Evolutionary conservation across 2,329 filamentous ascomycete species (phyloP).

Genomic region (Colletotrichum echinochloae): DNA sequence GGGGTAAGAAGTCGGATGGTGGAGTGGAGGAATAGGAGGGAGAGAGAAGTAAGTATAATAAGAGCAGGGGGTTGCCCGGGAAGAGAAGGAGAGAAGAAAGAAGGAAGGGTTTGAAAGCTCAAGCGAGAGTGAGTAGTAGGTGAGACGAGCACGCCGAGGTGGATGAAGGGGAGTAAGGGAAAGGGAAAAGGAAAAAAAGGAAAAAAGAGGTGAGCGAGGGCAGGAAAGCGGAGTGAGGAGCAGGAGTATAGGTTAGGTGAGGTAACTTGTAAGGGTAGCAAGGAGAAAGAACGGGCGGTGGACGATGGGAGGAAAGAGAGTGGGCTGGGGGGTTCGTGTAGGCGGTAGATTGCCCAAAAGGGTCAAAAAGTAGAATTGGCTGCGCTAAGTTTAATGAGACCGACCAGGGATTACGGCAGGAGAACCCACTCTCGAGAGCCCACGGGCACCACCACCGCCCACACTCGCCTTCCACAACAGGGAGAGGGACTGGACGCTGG

Average conservation of each 20-base stretch:
- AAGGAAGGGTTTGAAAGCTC: constrained; percentile 48
- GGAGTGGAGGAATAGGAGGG: constrained; percentile 42
- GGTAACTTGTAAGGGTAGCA: constrained; percentile 31
- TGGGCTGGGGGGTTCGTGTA: constrained; percentile 45
- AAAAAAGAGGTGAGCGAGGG: constrained; percentile 41
- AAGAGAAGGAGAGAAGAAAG: constrained; percentile 46
- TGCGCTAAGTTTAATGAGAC: constrained; percentile 58
- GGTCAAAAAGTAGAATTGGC: constrained; percentile 50
- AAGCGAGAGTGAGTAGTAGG: constrained; percentile 44
- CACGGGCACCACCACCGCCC: constrained; percentile 16
- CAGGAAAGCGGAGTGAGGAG: constrained; percentile 30
- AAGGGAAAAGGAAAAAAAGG: constrained; percentile 26
- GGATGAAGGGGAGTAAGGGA: constrained; percentile 9
- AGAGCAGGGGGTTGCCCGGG: constrained; percentile 44
- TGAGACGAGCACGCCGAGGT: constrained; percentile 13
- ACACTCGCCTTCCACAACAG: not conserved
- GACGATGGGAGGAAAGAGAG: constrained; percentile 39
- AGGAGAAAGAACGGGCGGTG: constrained; percentile 30
- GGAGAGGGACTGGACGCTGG: constrained; percentile 17
- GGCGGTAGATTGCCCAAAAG: constrained; percentile 53
- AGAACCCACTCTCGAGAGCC: constrained; percentile 28
- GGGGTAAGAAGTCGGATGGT: constrained; percentile 39
- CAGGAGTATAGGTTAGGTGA: constrained; percentile 22
- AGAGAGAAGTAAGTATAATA: constrained; percentile 46
- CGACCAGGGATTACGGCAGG: constrained; percentile 45